A percentile compares a stretch with the other conserved stretches of the same genome.
Conservation (phyloP, 257 asterid species). For the Solanum chilense region DNA sequence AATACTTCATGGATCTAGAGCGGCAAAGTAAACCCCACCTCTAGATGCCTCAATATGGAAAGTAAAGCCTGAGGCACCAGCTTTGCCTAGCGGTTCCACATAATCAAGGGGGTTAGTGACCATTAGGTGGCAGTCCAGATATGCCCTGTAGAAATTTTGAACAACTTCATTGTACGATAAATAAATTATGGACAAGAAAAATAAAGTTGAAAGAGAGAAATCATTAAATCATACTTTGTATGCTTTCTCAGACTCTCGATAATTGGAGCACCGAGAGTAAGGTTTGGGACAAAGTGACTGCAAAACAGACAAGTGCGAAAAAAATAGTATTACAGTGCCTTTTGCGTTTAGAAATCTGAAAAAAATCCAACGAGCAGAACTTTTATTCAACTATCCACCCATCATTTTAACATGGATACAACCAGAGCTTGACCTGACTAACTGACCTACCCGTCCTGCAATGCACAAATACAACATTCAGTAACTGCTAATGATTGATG, state of each 20-base stretch:
- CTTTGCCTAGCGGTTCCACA: slow-evolving; percentile 69
- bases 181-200: not conserved
- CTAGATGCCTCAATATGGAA: slow-evolving; percentile 77
- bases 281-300: slow-evolving; percentile 93
- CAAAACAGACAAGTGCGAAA: not conserved
- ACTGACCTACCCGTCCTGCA: slow-evolving; percentile 95
- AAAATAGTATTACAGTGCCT: not conserved
- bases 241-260: slow-evolving; percentile 87
- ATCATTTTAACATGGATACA: not conserved
- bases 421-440: not conserved
- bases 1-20: not conserved
- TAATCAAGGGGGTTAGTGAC: slow-evolving; percentile 91
- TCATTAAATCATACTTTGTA: slow-evolving; percentile 36
- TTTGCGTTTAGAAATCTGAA: not conserved
- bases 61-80: slow-evolving; percentile 94
- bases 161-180: not conserved
- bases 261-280: slow-evolving; percentile 85
- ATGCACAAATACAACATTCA: slow-evolving; percentile 2
- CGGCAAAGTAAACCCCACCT: slow-evolving; percentile 28
- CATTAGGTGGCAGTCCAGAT: slow-evolving; percentile 94
- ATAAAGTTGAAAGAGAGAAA: not conserved
- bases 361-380: not conserved
- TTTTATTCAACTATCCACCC: not conserved
- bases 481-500: not conserved
- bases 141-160: slow-evolving; percentile 41